phyloP scores from a whole-genome alignment of 2,329 filamentous ascomycete genomes.

The Paecilomyces formosus region DNA sequence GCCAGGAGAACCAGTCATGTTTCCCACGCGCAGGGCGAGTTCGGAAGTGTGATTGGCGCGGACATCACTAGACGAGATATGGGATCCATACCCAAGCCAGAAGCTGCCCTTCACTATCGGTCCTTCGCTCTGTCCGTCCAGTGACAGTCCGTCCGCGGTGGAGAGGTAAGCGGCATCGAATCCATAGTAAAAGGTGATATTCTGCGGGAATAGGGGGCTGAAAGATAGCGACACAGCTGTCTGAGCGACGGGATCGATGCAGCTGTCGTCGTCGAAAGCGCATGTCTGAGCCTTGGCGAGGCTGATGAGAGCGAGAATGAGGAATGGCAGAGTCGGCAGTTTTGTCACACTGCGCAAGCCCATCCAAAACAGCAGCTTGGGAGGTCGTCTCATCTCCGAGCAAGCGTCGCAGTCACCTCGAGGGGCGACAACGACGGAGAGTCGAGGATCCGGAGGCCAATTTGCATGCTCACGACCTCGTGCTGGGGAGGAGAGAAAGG shows the following conservation, averaged over 20 bases:
- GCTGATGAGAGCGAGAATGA: neutral
- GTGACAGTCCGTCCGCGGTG: slow-evolving; percentile 2
- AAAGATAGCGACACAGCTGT: slow-evolving; percentile 25
- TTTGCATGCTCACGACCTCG: neutral
- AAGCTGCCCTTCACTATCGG: slow-evolving; percentile 30
- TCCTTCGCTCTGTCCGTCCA: slow-evolving; percentile 18
- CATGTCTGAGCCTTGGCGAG: slow-evolving; percentile 21
- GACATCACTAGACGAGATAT: slow-evolving; percentile 10
- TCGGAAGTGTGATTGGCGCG: slow-evolving; percentile 29
- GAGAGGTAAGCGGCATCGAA: slow-evolving; percentile 19
- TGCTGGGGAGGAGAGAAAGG: neutral
- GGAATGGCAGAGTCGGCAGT: neutral
- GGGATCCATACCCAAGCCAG: slow-evolving; percentile 24
- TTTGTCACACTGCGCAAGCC: neutral
- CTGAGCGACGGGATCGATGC: slow-evolving; percentile 32
- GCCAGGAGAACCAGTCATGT: slow-evolving; percentile 26
- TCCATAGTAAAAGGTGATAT: slow-evolving; percentile 26
- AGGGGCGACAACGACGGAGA: neutral
- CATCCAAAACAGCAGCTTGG: neutral
- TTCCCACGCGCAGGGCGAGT: slow-evolving; percentile 27
- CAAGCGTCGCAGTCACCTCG: neutral
- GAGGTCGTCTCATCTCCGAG: neutral
- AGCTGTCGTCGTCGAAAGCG: slow-evolving; percentile 25
- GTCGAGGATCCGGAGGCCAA: neutral
- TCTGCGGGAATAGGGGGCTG: slow-evolving; percentile 24